phyloP scores from a whole-genome alignment of 768 basidiomycete species.

The Rhodotorula toruloides region DNA sequence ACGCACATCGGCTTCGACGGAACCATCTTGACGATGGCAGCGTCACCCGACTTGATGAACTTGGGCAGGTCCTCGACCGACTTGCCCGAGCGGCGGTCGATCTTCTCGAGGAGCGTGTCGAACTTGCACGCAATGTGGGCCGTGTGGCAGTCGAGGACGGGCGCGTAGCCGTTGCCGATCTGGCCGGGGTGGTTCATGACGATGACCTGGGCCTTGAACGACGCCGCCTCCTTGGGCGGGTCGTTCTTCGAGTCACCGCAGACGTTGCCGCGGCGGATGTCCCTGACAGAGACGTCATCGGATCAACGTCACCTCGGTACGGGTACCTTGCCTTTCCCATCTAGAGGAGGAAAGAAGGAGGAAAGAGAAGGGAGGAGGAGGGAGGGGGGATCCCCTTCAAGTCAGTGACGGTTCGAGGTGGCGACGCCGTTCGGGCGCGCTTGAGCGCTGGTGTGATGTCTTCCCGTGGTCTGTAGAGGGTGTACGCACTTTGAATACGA shows the following conservation, averaged over 20 bases:
- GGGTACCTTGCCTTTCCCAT: slow-evolving; percentile 55
- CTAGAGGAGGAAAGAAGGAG: slow-evolving; percentile 7
- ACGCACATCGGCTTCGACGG: slow-evolving; percentile 44
- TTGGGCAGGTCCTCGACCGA: slow-evolving; percentile 80
- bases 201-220: slow-evolving; percentile 99
- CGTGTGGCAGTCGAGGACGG: slow-evolving; percentile 99
- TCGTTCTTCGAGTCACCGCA: slow-evolving; percentile 99
- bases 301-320: slow-evolving; percentile 99
- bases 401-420: slow-evolving; percentile 1
- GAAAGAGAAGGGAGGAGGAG: not conserved
- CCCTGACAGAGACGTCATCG: slow-evolving; percentile 99
- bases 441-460: too few relatives aligned
- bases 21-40: slow-evolving; percentile 80
- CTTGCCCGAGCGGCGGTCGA: slow-evolving; percentile 98
- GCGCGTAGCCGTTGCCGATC: slow-evolving; percentile 97
- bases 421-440: too few relatives aligned
- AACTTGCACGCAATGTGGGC: slow-evolving; percentile 92
- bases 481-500: too few relatives aligned
- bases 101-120: slow-evolving; percentile 96
- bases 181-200: slow-evolving; percentile 99
- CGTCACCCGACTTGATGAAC: slow-evolving; percentile 99
- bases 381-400: too few relatives aligned
- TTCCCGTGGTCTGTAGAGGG: too few relatives aligned
- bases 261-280: slow-evolving; percentile 99
- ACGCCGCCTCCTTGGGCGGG: slow-evolving; percentile 97